Conservation (phyloP, 495 filamentous ascomycete species). For the Hypoxylon fragiforme region DNA sequence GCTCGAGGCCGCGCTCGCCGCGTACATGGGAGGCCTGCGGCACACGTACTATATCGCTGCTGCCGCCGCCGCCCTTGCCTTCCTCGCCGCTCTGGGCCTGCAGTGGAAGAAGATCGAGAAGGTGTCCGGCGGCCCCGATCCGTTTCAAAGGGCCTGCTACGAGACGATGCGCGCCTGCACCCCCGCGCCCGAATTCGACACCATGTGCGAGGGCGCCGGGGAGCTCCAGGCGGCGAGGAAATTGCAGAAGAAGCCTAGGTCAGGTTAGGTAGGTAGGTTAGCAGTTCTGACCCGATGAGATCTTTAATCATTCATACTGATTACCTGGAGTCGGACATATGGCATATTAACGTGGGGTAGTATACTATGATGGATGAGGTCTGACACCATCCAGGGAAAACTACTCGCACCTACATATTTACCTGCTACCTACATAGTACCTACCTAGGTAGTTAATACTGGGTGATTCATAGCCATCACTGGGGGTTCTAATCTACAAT, state of each 20-base stretch:
- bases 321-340: no score
- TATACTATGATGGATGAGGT: no score
- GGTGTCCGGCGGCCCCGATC: neutral
- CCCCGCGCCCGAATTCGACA: slow-evolving; percentile 26
- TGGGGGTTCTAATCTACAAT: no score
- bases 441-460: no score
- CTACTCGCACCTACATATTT: no score
- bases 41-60: slow-evolving; percentile 50
- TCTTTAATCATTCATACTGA: no score
- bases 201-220: slow-evolving; percentile 20
- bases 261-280: no score
- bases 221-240: slow-evolving; percentile 18
- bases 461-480: no score
- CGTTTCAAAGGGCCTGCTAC: neutral
- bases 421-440: no score
- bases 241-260: slow-evolving; percentile 1
- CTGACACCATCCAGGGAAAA: no score
- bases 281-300: no score
- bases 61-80: slow-evolving; percentile 44
- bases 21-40: slow-evolving; percentile 50
- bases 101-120: slow-evolving; percentile 54
- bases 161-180: slow-evolving; percentile 8
- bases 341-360: no score
- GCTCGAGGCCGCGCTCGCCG: slow-evolving; percentile 42
- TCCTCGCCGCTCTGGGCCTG: slow-evolving; percentile 43